A percentile compares a stretch with the other conserved stretches of the same genome.
Conservation (phyloP, 2,329 filamentous ascomycete species). For the Pseudogymnoascus sp. region DNA sequence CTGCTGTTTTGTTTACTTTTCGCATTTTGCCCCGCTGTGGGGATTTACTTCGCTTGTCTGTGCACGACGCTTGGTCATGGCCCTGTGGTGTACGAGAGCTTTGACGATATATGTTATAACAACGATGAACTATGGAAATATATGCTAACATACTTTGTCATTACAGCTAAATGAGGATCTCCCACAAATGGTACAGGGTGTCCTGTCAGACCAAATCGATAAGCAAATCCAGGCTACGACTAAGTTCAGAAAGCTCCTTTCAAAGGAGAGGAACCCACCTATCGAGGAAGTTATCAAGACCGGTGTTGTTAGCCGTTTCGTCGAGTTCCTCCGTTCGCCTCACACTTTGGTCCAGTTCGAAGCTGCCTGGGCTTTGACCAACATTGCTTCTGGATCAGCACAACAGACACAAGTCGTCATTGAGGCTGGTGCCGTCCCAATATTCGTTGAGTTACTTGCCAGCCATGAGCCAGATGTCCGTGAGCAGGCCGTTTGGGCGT, state of each 20-base stretch:
- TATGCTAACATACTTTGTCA: conserved; percentile 13
- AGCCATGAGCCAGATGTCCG: conserved; percentile 97
- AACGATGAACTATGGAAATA: conserved; percentile 4
- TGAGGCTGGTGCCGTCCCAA: conserved; percentile 93
- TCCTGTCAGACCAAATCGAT: conserved; percentile 98
- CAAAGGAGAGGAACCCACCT: conserved; percentile 96
- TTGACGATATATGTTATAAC: conserved; percentile 6
- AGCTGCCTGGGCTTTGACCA: conserved; percentile 97
- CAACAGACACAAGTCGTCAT: conserved; percentile 98
- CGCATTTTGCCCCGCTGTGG: conserved; percentile 9
- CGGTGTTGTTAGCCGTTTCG: conserved; percentile 92
- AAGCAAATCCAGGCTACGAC: conserved; percentile 95
- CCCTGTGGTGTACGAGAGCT: not conserved
- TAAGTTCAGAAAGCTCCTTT: conserved; percentile 95
- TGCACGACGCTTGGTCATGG: not conserved
- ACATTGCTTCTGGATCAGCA: conserved; percentile 95
- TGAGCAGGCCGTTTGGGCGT: conserved; percentile 96
- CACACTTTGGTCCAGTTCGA: conserved; percentile 98
- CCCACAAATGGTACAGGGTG: conserved; percentile 93
- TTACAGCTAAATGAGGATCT: conserved; percentile 89
- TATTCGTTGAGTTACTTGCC: conserved; percentile 91
- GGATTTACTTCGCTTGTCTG: conserved; percentile 8
- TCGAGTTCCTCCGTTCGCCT: conserved; percentile 94
- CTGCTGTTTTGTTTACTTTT: conserved; percentile 10
- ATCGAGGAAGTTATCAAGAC: conserved; percentile 99